Evolutionary conservation across 1,284 basidiomycete genomes (phyloP), one percentile per base, ranked within the genome.

Genomic region (Melampsora americana): DNA sequence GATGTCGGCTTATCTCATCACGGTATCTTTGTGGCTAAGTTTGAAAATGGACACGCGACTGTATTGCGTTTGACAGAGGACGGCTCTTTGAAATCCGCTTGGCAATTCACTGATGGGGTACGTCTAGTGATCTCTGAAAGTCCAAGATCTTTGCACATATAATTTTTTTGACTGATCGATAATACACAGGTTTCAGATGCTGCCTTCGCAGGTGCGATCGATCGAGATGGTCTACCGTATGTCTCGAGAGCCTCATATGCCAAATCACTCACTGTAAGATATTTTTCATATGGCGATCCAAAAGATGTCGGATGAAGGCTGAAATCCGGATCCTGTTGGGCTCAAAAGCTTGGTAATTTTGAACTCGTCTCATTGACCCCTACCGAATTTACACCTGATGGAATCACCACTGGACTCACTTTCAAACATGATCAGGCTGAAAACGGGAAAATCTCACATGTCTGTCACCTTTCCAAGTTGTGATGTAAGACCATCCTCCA

Each of bases 201-300:
- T 32, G 50, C 28, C 3, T 76, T 64, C 50, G 48, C 74, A 35
- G 74, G 74, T n/a, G 68, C 66, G 20, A 28, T 76, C n/a, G 74
- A 76, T 46, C 74, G 74, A 18, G 35, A 65, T 44, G 74, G 74
- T 28, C 39, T 76, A 69, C 66, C 61, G 32, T 76, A 76, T 39
- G 67, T 76, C 26, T 76, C 74, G 26, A 62, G 53, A 50, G 42
- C n/a, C 65, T 69, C 61, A 48, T 76, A 69, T 61, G 53, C 26
- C 50, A 50, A 26, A 48, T 20, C 32, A 35, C 26, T 39, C 11
- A 16, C n/a, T n/a, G 53, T 59, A 59, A 23, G 53, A 23, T 23
- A 23, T 14, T 59, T 59, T 23, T 28, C 28, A 59, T 59, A 59
- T n/a, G 9, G n/a, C 20, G n/a, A 59, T 59, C 53, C 28, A 23